phyloP scores from a whole-genome alignment of 2,329 filamentous ascomycete species.

The Akanthomyces uredinophilus region DNA sequence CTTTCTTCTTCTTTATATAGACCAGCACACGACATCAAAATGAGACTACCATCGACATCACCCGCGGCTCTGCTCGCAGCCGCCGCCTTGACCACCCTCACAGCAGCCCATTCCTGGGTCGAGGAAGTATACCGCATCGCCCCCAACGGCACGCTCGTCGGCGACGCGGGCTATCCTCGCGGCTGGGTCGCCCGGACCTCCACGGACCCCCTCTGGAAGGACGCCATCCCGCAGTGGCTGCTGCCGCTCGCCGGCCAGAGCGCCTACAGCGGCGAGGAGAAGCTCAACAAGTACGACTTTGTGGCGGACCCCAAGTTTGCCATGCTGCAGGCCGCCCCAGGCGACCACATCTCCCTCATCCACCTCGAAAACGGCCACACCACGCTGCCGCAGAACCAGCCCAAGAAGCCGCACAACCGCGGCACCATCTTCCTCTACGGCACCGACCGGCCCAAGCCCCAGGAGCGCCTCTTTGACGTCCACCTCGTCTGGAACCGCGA shows the following conservation, averaged over 20 bases:
- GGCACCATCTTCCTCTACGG: constrained; percentile 74
- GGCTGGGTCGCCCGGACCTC: constrained; percentile 57
- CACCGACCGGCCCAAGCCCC: constrained; percentile 52
- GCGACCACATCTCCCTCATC: constrained; percentile 60
- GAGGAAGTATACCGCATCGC: constrained; percentile 70
- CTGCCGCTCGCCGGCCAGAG: constrained; percentile 59
- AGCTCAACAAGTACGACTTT: constrained; percentile 38
- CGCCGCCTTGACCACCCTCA: constrained; percentile 24
- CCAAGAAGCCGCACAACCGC: constrained; percentile 57
- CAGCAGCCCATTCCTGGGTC: constrained; percentile 71
- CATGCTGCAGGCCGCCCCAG: constrained; percentile 54
- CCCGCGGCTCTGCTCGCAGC: constrained; percentile 20
- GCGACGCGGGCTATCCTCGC: constrained; percentile 68
- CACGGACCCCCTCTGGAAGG: constrained; percentile 46
- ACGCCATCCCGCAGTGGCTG: constrained; percentile 56
- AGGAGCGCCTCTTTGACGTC: constrained; percentile 55
- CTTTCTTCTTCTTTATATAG: neutral
- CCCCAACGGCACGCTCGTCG: constrained; percentile 67
- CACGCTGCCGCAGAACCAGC: constrained; percentile 50
- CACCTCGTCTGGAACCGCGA: constrained; percentile 73
- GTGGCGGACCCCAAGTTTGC: constrained; percentile 48
- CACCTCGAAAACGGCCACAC: constrained; percentile 77
- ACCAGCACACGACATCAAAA: neutral
- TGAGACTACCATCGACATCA: constrained; percentile 17
- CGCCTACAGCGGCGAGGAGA: constrained; percentile 54